These are phyloP conservation scores for Penicillium coffeae DNA, from an alignment of 495 filamentous ascomycete species.

Conservation along the genomic window DNA sequence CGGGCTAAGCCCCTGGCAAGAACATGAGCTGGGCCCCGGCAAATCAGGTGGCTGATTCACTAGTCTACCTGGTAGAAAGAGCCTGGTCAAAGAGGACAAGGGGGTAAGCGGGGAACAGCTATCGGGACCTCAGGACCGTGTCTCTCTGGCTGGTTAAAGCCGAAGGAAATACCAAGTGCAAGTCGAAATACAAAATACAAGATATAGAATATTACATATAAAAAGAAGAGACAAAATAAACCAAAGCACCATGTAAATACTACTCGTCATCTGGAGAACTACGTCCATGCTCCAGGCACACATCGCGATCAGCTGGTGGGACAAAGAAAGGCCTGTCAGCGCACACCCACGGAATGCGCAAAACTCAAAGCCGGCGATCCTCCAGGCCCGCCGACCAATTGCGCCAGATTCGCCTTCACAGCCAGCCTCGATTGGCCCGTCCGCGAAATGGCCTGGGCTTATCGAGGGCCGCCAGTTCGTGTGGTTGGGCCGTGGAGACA, in stretches of 20 bases:
- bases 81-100: no score
- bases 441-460: slow-evolving; percentile 24
- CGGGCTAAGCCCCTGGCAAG: not conserved
- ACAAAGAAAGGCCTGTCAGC: not conserved
- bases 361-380: slow-evolving; percentile 28
- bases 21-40: no score
- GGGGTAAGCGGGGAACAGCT: no score
- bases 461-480: slow-evolving; percentile 17
- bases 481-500: slow-evolving; percentile 31
- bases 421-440: slow-evolving; percentile 17
- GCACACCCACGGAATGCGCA: slow-evolving; percentile 16
- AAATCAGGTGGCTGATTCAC: not conserved
- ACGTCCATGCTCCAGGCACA: not conserved
- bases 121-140: no score
- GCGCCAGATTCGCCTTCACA: slow-evolving; percentile 8
- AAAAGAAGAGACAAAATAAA: not conserved
- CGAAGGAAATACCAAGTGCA: no score
- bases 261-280: not conserved
- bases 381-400: slow-evolving; percentile 22
- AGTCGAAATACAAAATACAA: no score
- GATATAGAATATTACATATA: no score
- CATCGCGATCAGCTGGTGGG: not conserved
- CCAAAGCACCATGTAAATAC: not conserved
- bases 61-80: no score
- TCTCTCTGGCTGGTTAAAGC: no score